Percentiles rank a stretch among this genome's conserved stretches.
These are phyloP conservation scores for Pythium aquatile DNA, from an alignment of 352 stramenopile genomes.

Conservation along the genomic window DNA sequence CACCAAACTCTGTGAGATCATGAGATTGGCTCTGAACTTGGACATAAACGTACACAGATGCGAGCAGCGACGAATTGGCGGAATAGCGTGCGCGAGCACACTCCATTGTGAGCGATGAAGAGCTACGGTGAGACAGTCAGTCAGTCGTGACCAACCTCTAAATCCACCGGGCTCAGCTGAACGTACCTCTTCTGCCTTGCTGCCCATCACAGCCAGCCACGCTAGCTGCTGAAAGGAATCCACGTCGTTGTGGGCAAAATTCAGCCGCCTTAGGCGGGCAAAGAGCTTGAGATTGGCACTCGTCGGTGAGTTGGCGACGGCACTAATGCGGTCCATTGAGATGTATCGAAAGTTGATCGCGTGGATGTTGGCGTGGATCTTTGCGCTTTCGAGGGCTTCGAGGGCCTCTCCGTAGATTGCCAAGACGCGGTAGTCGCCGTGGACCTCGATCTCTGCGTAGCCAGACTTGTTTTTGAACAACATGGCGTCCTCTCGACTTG, in stretches of 20 bases:
- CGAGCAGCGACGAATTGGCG: constrained; percentile 48
- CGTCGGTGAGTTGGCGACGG: constrained; percentile 30
- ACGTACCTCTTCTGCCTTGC: constrained; percentile 64
- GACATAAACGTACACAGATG: constrained; percentile 38
- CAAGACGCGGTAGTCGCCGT: constrained; percentile 63
- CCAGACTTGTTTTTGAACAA: constrained; percentile 53
- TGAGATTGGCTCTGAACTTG: too few species aligned
- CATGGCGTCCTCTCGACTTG: constrained; percentile 43
- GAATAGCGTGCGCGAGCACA: constrained; percentile 56
- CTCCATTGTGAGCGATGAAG: constrained; percentile 58
- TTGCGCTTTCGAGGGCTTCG: constrained; percentile 55
- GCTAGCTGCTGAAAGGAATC: constrained; percentile 58
- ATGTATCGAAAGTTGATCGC: constrained; percentile 70
- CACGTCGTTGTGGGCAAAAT: constrained; percentile 71
- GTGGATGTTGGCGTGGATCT: constrained; percentile 50
- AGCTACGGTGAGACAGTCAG: constrained; percentile 32
- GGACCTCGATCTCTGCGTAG: constrained; percentile 73
- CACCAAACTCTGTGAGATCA: background rate
- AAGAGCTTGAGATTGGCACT: constrained; percentile 63
- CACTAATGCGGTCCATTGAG: constrained; percentile 40
- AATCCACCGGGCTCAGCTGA: background rate
- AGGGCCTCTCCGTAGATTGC: constrained; percentile 69
- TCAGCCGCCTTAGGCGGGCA: constrained; percentile 45
- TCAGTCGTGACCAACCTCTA: background rate
- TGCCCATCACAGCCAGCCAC: constrained; percentile 51